Conservation (phyloP, 495 filamentous ascomycete genomes). For the Cudoniella acicularis region DNA sequence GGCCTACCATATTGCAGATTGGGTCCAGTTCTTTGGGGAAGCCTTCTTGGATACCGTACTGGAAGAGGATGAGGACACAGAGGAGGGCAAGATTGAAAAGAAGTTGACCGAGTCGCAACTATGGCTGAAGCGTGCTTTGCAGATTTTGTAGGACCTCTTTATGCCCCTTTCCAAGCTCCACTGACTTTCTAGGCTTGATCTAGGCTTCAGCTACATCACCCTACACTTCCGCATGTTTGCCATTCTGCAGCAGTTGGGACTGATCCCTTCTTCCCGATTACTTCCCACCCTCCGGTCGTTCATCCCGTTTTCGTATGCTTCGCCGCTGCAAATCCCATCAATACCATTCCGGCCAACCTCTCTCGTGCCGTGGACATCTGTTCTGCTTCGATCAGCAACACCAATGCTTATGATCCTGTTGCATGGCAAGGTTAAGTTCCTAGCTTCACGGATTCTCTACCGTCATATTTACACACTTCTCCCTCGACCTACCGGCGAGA, state of each 20-base stretch:
- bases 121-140: not conserved
- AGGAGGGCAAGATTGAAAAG: not conserved
- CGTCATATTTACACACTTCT: slow-evolving; percentile 21
- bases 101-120: not conserved
- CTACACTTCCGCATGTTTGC: slow-evolving; percentile 45
- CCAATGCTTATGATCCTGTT: slow-evolving; percentile 20
- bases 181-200: slow-evolving; percentile 10
- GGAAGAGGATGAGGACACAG: slow-evolving; percentile 8
- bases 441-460: slow-evolving; percentile 15
- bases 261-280: slow-evolving; percentile 34
- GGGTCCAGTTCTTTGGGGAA: slow-evolving; percentile 14
- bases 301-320: slow-evolving; percentile 43
- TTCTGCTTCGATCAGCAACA: slow-evolving; percentile 4
- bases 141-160: not conserved
- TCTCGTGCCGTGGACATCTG: slow-evolving; percentile 1
- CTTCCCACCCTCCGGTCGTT: slow-evolving; percentile 44
- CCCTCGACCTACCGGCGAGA: slow-evolving; percentile 22
- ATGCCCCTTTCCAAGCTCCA: not conserved
- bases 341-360: not conserved
- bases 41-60: slow-evolving; percentile 12
- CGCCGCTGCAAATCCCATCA: slow-evolving; percentile 35
- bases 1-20: slow-evolving; percentile 22
- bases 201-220: slow-evolving; percentile 31
- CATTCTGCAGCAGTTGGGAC: slow-evolving; percentile 44
- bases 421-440: slow-evolving; percentile 15